Percentiles rank a stretch among this genome's conserved stretches.
These are phyloP conservation scores for Catharanthus roseus DNA, from an alignment of 257 asterid species.

Conservation along the genomic window DNA sequence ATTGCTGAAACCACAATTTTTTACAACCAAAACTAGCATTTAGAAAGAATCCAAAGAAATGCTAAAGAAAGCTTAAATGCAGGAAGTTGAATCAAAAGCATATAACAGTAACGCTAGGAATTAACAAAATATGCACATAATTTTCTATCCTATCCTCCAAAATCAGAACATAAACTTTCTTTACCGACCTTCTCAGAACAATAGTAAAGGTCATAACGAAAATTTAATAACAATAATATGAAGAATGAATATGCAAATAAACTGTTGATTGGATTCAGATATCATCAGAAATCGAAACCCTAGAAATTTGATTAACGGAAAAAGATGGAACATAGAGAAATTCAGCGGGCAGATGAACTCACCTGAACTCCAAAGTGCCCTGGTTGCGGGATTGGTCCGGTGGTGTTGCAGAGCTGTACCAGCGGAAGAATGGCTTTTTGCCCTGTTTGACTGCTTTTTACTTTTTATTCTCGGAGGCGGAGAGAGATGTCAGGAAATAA, in stretches of 20 bases:
- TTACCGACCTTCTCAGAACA: neutral
- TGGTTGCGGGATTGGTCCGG: neutral
- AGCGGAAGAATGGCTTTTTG: neutral
- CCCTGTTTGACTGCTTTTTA: neutral
- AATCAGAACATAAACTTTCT: neutral
- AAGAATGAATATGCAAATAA: neutral
- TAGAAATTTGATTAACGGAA: neutral
- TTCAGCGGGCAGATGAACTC: neutral
- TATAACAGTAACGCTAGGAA: neutral
- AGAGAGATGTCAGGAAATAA: no score
- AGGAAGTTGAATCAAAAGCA: neutral
- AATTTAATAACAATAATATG: no score
- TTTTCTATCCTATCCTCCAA: neutral
- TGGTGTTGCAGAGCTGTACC: neutral
- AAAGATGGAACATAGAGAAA: neutral
- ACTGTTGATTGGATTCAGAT: neutral
- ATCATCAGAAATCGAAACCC: neutral
- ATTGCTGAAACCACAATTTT: neutral
- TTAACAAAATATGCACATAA: neutral
- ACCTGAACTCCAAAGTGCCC: slow-evolving; percentile 5
- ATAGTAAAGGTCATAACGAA: neutral
- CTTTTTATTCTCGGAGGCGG: no score
- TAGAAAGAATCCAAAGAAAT: neutral
- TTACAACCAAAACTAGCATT: neutral
- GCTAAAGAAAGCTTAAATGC: neutral